Base-by-base conservation (phyloP, 305 asterid genomes). In the Fraxinus greggii region DNA sequence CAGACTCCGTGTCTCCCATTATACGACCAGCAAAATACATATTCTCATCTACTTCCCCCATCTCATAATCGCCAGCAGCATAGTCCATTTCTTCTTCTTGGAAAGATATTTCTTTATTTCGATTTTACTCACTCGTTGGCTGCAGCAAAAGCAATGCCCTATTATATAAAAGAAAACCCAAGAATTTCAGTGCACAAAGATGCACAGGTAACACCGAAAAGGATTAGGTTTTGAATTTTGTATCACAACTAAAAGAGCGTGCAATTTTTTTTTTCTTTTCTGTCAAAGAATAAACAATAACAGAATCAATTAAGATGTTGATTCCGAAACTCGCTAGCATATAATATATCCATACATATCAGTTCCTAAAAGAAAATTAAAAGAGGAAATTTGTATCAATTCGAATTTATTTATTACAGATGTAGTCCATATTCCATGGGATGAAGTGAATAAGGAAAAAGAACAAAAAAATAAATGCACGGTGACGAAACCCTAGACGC, bases 1-100 rank as follows among this genome's bases (percentile, higher is more conserved):
- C 92, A 0, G 92, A 87, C 23, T 89, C 92, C 4, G 92, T 73
- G 72, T 89, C 92, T 77, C 89, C 91, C 89, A 89, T 89, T 35
- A 89, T 15, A 77, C 90, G 84, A 82, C 88, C 92, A 82, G 85
- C 87, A 63, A 81, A 86, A 79, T 88, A 89, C 88, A 89, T 87
- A 75, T 87, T 90, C 12, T 87, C 92, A 59, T 89, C 90, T 8
- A 89, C 90, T 75, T 86, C 90, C 0, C 88, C 90, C 90, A 89
- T 87, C 77, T 89, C 92, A 77, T 86, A 87, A 48, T 87, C 92
- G 33, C 79, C 92, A 75, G 87, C 83, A 0, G 86, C 88, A 61
- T 81, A 87, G 73, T 89, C 92, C 90, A 89, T 87, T 36, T 84
- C 90, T 81, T 45, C 19, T 45, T 80, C 38, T 35, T 35, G 38